Evolutionary conservation across 495 filamentous ascomycete species (phyloP), one percentile per base, ranked within the genome.

Genomic region (Aspergillus campestris): DNA sequence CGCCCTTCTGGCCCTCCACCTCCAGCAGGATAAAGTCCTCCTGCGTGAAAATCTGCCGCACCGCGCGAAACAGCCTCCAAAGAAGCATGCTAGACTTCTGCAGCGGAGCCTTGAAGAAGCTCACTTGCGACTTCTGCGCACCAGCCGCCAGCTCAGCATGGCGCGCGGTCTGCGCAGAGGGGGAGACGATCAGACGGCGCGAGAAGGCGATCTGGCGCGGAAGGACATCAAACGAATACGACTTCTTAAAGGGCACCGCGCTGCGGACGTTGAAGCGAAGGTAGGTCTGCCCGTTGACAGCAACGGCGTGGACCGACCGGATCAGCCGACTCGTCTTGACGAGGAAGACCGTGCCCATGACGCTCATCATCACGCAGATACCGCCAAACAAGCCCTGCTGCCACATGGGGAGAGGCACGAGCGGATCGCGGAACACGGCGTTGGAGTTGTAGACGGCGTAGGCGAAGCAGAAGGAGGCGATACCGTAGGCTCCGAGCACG

Each of bases 381-480:
- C 66, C 66, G 8, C 60, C 64, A 34, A 63, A 64, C 3, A 67
- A 38, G 31, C 44, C 53, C 32, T 71, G 57, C 47, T 67, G 62
- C 70, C 70, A 73, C 42, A 52, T 60, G 1, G 66, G 62, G 13
- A 64, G 49, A 7, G 52, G 48, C 5, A 60, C 38, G 7, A 65
- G 38, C 4, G 67, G 60, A 34, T 73, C 60, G 14, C 54, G 51
- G 48, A 71, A 62, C 13, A 59, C 53, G 1, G 55, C 51, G 52
- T 73, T 74, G 40, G 75, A 78, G 52, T 80, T 73, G 55, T 71
- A 77, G 44, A 65, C 66, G 8, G 78, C 68, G 49, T 78, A 81
- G 10, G 63, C 55, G 42, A 83, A 67, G 62, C 78, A 83, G 58
- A 80, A 81, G 15, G 64, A 48, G 6, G 70, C 69, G 11, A 78